phyloP scores from a whole-genome alignment of 768 basidiomycete genomes.

The Mycena floridula region DNA sequence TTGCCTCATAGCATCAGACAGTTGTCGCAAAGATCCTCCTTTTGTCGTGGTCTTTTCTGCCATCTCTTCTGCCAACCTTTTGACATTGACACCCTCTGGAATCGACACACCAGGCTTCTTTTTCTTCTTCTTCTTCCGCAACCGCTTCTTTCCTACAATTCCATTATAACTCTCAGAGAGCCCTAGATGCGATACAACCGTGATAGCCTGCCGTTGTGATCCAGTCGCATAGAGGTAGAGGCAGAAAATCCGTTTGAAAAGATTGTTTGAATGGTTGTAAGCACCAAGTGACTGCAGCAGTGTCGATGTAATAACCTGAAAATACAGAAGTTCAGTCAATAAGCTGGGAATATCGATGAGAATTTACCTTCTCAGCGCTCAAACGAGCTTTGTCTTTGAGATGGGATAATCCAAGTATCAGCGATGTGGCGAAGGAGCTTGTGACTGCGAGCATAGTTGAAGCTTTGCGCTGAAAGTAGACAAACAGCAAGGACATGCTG shows the following conservation, averaged over 20 bases:
- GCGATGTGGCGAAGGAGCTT: too few species aligned
- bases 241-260: constrained; percentile 15
- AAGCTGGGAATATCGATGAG: too few species aligned
- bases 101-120: not conserved
- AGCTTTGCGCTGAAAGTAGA: too few species aligned
- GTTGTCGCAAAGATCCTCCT: constrained; percentile 14
- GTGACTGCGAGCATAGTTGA: too few species aligned
- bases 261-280: constrained; percentile 14
- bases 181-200: constrained; percentile 25
- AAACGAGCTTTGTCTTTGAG: too few species aligned
- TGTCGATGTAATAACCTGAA: too few species aligned
- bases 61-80: not conserved
- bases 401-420: too few species aligned
- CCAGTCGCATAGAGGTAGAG: constrained; percentile 27
- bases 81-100: not conserved
- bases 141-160: constrained; percentile 12
- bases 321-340: too few species aligned
- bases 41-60: not conserved
- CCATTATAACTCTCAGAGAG: constrained; percentile 23
- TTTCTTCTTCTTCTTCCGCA: not conserved
- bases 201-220: too few species aligned
- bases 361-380: too few species aligned
- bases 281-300: too few species aligned
- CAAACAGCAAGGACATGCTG: constrained; percentile 1
- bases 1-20: constrained; percentile 17